A percentile compares a stretch with the other conserved stretches of the same genome.
Conservation (phyloP, 306 rosid genomes). For the Hippophae gyantsensis region DNA sequence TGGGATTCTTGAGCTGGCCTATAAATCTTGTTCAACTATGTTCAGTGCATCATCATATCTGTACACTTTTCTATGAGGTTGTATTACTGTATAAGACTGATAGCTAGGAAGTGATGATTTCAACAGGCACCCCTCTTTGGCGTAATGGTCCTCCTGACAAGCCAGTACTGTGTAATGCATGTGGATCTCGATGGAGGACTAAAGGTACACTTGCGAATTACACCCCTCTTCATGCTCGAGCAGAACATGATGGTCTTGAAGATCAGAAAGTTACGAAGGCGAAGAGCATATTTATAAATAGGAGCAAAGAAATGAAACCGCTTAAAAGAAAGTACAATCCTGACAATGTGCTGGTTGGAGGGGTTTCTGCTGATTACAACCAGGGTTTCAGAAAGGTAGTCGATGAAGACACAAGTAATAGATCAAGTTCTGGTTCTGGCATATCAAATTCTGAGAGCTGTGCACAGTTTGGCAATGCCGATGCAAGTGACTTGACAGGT, state of each 20-base stretch:
- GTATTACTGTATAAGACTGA: conserved; percentile 4
- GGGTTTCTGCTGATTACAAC: conserved; percentile 40
- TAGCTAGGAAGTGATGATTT: conserved; percentile 33
- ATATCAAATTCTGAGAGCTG: conserved; percentile 93
- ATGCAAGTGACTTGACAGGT: conserved; percentile 99
- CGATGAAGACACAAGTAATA: conserved; percentile 85
- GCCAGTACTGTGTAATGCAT: conserved; percentile 97
- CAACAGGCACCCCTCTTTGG: conserved; percentile 98
- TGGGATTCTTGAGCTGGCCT: too few relatives aligned
- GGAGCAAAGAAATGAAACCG: conserved; percentile 59
- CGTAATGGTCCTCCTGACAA: conserved; percentile 98
- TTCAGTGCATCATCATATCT: conserved; percentile 3
- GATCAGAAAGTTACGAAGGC: conserved; percentile 59
- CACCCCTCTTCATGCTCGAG: conserved; percentile 93
- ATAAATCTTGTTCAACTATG: too few relatives aligned
- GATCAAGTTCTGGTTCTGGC: conserved; percentile 96
- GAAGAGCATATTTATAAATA: conserved; percentile 58
- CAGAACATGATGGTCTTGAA: conserved; percentile 72
- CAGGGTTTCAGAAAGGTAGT: conserved; percentile 47
- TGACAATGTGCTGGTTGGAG: conserved; percentile 38
- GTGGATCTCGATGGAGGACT: conserved; percentile 99
- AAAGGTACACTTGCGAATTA: conserved; percentile 96
- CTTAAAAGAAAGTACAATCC: conserved; percentile 62
- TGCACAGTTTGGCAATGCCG: conserved; percentile 67
- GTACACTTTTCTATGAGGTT: conserved; percentile 6